A percentile compares a stretch with the other conserved stretches of the same genome.
Evolutionary conservation across 345 rosid species (phyloP).

Genomic region (Laguncularia racemosa): DNA sequence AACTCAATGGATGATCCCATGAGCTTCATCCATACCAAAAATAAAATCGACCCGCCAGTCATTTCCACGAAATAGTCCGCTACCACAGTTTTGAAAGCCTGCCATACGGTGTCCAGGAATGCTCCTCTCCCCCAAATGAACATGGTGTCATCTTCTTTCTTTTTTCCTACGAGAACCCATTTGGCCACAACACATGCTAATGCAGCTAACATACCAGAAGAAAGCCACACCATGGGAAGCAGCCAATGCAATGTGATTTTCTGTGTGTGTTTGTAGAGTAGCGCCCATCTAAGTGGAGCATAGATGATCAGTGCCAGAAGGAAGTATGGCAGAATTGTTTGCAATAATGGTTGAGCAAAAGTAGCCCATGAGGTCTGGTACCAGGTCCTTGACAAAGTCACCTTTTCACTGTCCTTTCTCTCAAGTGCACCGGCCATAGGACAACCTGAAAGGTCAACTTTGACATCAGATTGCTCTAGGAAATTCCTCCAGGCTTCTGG

Average conservation of each 20-base stretch:
- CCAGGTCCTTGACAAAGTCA: conserved; percentile 44
- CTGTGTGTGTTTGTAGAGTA: conserved; percentile 21
- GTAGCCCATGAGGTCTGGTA: conserved; percentile 40
- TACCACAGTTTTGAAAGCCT: conserved; percentile 42
- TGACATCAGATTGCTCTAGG: conserved; percentile 55
- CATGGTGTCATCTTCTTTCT: conserved; percentile 40
- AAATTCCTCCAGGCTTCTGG: conserved; percentile 57
- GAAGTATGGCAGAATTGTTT: conserved; percentile 46
- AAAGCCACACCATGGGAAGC: conserved; percentile 43
- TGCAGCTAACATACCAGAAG: conserved; percentile 36
- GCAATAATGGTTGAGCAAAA: conserved; percentile 49
- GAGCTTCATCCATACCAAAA: conserved; percentile 43
- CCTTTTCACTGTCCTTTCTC: conserved; percentile 19
- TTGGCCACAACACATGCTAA: conserved; percentile 38
- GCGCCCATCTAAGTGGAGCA: conserved; percentile 25
- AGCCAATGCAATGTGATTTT: conserved; percentile 30
- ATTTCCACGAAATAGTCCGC: conserved; percentile 59
- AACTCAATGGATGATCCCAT: conserved; percentile 47
- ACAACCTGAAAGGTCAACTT: conserved; percentile 57
- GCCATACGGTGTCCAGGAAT: conserved; percentile 57
- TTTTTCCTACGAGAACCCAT: conserved; percentile 53
- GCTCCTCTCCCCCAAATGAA: conserved; percentile 42
- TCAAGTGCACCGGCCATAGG: conserved; percentile 43
- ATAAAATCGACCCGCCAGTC: conserved; percentile 33
- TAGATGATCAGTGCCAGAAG: conserved; percentile 32